A percentile compares a stretch with the other conserved stretches of the same genome.
Conservation (phyloP, 2,329 filamentous ascomycete genomes). For the Epichloe hybrida region DNA sequence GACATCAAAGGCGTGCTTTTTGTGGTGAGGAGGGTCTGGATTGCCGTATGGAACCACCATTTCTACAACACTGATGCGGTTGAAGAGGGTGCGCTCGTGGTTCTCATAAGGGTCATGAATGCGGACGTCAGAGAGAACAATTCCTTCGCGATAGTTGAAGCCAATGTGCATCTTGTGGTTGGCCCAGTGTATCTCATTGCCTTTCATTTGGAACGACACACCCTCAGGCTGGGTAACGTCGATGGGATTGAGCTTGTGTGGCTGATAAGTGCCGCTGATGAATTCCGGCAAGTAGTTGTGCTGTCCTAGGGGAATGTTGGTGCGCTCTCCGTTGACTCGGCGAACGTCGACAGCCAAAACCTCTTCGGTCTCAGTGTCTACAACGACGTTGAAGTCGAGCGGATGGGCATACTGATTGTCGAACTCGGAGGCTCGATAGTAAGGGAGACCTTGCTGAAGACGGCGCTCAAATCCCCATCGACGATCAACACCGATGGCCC, state of each 20-base stretch:
- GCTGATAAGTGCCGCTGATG: slow-evolving; percentile 20
- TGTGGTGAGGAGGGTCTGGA: slow-evolving; percentile 46
- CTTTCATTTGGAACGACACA: slow-evolving; percentile 31
- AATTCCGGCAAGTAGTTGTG: slow-evolving; percentile 25
- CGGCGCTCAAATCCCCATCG: slow-evolving; percentile 59
- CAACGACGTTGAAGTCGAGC: slow-evolving; percentile 32
- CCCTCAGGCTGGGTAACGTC: slow-evolving; percentile 27
- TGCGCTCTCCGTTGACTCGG: slow-evolving; percentile 31
- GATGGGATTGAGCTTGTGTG: slow-evolving; percentile 23
- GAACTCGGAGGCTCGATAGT: slow-evolving; percentile 59
- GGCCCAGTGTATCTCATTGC: slow-evolving; percentile 41
- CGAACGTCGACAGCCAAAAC: slow-evolving; percentile 30
- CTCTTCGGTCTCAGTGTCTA: slow-evolving; percentile 34
- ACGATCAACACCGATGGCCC: slow-evolving; percentile 74
- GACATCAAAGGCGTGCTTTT: slow-evolving; percentile 61
- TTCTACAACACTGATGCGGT: slow-evolving; percentile 53
- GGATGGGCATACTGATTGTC: slow-evolving; percentile 52
- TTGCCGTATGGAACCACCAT: slow-evolving; percentile 61
- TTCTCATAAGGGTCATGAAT: slow-evolving; percentile 39
- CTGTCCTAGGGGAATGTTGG: slow-evolving; percentile 27
- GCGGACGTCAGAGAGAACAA: slow-evolving; percentile 54
- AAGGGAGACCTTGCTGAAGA: slow-evolving; percentile 70
- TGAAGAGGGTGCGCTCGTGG: slow-evolving; percentile 44
- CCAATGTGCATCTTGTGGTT: slow-evolving; percentile 60
- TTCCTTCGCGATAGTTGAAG: slow-evolving; percentile 59